A percentile compares a stretch with the other conserved stretches of the same genome.
phyloP scores from a whole-genome alignment of 2,329 filamentous ascomycete species.

The Fusarium annulatum region DNA sequence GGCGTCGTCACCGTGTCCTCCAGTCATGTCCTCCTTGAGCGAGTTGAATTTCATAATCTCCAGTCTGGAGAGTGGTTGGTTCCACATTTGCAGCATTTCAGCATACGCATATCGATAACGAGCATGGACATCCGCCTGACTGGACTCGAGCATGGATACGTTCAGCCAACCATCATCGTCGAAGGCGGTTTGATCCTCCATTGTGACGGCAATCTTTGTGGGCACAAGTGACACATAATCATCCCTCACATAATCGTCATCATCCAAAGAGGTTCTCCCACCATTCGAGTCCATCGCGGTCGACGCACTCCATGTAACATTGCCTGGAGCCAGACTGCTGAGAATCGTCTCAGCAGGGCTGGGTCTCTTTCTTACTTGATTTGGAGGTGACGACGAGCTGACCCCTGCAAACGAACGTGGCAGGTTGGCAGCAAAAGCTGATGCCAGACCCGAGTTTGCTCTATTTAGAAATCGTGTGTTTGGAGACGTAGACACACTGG shows the following conservation, averaged over 20 bases:
- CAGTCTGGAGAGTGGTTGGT: constrained; percentile 69
- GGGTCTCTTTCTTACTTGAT: constrained; percentile 61
- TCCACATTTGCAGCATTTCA: constrained; percentile 76
- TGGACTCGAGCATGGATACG: constrained; percentile 66
- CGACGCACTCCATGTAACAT: constrained; percentile 62
- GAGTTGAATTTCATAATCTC: constrained; percentile 78
- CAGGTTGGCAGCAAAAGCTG: constrained; percentile 66
- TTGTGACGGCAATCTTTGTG: constrained; percentile 62
- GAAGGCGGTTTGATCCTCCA: constrained; percentile 73
- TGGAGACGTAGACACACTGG: constrained; percentile 69
- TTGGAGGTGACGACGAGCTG: constrained; percentile 58
- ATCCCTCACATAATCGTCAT: constrained; percentile 63
- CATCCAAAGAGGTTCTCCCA: constrained; percentile 63
- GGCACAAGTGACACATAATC: constrained; percentile 61
- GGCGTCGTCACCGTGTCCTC: constrained; percentile 46
- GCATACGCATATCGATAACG: constrained; percentile 74
- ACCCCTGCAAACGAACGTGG: constrained; percentile 57
- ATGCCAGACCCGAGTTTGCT: constrained; percentile 65
- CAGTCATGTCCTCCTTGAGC: constrained; percentile 60
- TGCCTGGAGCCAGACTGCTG: constrained; percentile 62
- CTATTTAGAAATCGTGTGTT: constrained; percentile 65
- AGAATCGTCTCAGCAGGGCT: constrained; percentile 72
- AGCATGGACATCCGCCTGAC: constrained; percentile 61
- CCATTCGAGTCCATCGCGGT: constrained; percentile 59
- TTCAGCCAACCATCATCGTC: constrained; percentile 75